These are phyloP conservation scores for Phalaenopsis hybrid DNA, from an alignment of 116 monocot species.

Conservation along the genomic window DNA sequence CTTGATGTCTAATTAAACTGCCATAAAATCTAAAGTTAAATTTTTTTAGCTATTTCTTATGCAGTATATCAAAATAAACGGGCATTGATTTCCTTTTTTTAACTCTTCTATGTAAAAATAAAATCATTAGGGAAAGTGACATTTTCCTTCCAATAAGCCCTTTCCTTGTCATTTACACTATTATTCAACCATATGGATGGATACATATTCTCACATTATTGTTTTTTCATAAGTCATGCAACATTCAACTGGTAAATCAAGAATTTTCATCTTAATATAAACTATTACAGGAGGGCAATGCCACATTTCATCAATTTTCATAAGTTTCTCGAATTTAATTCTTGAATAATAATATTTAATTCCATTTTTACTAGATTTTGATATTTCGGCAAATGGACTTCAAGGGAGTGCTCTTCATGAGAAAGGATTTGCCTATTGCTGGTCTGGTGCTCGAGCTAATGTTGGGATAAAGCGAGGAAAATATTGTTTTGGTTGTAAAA, in stretches of 20 bases:
- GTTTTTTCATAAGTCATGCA: not conserved
- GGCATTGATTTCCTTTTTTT: too few relatives aligned
- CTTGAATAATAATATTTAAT: not conserved
- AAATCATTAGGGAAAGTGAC: not conserved
- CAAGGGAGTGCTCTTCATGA: constrained; percentile 47
- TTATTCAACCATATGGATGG: not conserved
- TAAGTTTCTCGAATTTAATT: constrained; percentile 3
- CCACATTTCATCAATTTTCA: not conserved
- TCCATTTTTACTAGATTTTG: constrained; percentile 34
- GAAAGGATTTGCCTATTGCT: constrained; percentile 70
- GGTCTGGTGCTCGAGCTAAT: constrained; percentile 75
- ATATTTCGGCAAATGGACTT: constrained; percentile 40
- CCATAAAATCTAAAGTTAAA: not conserved
- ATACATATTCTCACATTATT: not conserved
- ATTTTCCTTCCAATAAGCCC: not conserved
- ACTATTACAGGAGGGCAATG: not conserved
- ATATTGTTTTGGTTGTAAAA: constrained; percentile 73
- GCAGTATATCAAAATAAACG: too few relatives aligned
- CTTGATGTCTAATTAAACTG: not conserved
- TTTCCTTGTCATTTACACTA: not conserved
- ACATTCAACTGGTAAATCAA: not conserved
- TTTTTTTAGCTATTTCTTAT: not conserved
- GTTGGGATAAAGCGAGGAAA: constrained; percentile 53
- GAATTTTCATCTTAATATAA: not conserved
- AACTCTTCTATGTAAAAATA: not conserved